These are phyloP conservation scores for Pyrenula aspistea DNA, from an alignment of 495 filamentous ascomycete genomes.

Conservation along the genomic window DNA sequence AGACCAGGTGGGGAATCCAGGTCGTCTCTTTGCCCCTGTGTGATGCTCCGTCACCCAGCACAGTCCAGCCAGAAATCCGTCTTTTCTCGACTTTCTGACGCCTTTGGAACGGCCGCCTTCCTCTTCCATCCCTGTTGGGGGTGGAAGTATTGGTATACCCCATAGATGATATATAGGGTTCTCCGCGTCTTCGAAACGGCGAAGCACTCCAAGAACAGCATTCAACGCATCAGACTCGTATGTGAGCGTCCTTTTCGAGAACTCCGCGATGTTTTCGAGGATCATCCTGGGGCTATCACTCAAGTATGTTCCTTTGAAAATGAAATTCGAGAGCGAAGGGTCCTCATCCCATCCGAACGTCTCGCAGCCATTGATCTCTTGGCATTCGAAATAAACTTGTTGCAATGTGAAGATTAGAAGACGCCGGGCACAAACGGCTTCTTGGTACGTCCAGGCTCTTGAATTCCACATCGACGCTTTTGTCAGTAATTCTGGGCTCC, in stretches of 20 bases:
- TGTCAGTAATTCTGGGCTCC: constrained; percentile 2
- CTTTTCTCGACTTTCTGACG: neutral
- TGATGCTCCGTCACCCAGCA: neutral
- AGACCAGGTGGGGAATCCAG: neutral
- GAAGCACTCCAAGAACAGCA: neutral
- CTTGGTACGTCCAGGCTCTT: constrained; percentile 8
- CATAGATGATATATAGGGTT: neutral
- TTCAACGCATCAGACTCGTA: neutral
- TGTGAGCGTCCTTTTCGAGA: neutral
- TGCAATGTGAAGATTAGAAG: constrained; percentile 2
- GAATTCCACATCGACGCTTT: constrained; percentile 13
- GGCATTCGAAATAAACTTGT: constrained; percentile 3
- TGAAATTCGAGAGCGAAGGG: neutral
- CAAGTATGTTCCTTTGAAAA: neutral
- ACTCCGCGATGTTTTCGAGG: neutral
- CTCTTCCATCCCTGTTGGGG: neutral
- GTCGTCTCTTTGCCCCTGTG: neutral
- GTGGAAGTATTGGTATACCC: neutral
- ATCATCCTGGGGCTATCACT: neutral
- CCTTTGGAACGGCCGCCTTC: neutral
- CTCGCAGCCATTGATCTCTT: constrained; percentile 1
- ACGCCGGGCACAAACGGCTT: constrained; percentile 4
- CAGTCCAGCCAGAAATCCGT: neutral
- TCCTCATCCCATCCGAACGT: neutral
- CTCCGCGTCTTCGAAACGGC: neutral